A percentile compares a stretch with the other conserved stretches of the same genome.
phyloP scores from a whole-genome alignment of 495 filamentous ascomycete genomes.

The Hamigera avellanea region DNA sequence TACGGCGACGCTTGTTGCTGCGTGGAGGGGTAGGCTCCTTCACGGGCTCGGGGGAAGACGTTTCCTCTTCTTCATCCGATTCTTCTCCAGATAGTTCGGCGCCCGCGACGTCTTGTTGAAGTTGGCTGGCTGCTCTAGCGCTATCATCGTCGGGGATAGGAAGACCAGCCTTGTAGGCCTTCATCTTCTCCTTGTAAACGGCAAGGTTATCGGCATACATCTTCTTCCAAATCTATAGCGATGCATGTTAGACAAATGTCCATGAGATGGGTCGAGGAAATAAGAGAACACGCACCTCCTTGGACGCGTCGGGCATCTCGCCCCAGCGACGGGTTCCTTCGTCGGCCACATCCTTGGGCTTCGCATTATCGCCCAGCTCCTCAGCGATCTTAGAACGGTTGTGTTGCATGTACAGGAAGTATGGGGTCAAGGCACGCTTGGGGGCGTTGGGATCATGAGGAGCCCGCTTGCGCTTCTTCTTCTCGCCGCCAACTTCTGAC shows the following conservation, averaged over 20 bases:
- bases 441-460: conserved; percentile 84
- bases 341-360: conserved; percentile 67
- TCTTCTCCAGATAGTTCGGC: conserved; percentile 36
- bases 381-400: conserved; percentile 64
- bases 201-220: conserved; percentile 67
- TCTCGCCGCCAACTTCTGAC: conserved; percentile 49
- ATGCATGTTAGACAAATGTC: conserved; percentile 1
- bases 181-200: conserved; percentile 57
- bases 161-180: conserved; percentile 54
- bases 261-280: not conserved
- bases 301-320: conserved; percentile 58
- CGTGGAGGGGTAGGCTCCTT: conserved; percentile 45
- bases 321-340: conserved; percentile 78
- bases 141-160: conserved; percentile 38
- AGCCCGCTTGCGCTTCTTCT: conserved; percentile 77
- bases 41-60: conserved; percentile 38
- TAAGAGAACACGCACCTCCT: conserved; percentile 52
- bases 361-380: conserved; percentile 58
- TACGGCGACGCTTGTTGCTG: conserved; percentile 36
- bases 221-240: conserved; percentile 53
- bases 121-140: conserved; percentile 38
- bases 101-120: conserved; percentile 45
- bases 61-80: conserved; percentile 24
- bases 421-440: conserved; percentile 85
- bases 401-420: conserved; percentile 84